A percentile compares a stretch with the other conserved stretches of the same genome.
phyloP scores from a whole-genome alignment of 169 alveolate genomes.

The Theileria luwenshuni region DNA sequence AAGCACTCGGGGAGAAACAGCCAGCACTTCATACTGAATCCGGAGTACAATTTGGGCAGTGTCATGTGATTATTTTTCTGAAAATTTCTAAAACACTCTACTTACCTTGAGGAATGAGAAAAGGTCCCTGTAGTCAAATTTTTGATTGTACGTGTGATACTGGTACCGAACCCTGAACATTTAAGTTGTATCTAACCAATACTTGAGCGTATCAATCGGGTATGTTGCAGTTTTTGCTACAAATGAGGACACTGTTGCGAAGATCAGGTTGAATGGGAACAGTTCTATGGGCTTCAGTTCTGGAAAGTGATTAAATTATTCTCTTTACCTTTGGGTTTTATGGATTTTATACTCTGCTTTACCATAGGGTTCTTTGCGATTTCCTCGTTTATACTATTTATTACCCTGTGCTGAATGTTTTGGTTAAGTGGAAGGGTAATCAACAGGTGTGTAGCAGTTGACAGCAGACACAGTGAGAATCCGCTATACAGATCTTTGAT shows the following conservation, averaged over 20 bases:
- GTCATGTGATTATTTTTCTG: conserved; percentile 20
- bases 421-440: conserved; percentile 45
- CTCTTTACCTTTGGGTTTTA: conserved; percentile 51
- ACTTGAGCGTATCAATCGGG: conserved; percentile 67
- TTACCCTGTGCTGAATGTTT: conserved; percentile 45
- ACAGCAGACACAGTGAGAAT: conserved; percentile 42
- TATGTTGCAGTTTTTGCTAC: conserved; percentile 52
- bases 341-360: conserved; percentile 22
- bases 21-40: conserved; percentile 44
- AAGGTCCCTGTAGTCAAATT: conserved; percentile 11
- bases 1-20: conserved; percentile 55
- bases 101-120: conserved; percentile 5
- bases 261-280: conserved; percentile 62
- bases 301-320: background rate
- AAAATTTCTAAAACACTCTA: background rate
- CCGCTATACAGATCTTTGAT: conserved; percentile 55
- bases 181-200: background rate
- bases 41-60: conserved; percentile 28
- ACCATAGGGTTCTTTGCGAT: conserved; percentile 31
- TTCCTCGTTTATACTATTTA: conserved; percentile 41
- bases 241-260: conserved; percentile 51
- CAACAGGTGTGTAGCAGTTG: conserved; percentile 44
- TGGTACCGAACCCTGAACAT: conserved; percentile 54
- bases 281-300: conserved; percentile 64
- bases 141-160: conserved; percentile 41